Evolutionary conservation across 2,329 filamentous ascomycete genomes (phyloP).

Genomic region (Exophiala alcalophila): DNA sequence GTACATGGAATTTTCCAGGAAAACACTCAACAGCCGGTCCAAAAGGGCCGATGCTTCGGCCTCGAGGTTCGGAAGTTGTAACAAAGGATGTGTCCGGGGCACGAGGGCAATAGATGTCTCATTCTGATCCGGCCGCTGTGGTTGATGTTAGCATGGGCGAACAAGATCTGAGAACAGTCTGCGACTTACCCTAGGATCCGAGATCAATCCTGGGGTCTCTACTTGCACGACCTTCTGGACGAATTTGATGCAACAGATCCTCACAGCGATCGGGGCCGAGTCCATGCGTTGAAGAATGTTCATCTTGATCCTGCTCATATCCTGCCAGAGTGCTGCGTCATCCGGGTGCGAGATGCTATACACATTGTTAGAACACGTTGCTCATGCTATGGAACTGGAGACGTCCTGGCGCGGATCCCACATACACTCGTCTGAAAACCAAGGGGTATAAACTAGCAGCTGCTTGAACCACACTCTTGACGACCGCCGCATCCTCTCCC

Average conservation of each 20-base stretch:
- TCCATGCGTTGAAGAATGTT: constrained; percentile 90
- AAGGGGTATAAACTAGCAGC: constrained; percentile 90
- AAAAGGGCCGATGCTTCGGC: constrained; percentile 88
- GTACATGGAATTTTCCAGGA: constrained; percentile 86
- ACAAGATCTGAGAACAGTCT: constrained; percentile 1
- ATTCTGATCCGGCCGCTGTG: constrained; percentile 69
- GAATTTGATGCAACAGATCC: constrained; percentile 96
- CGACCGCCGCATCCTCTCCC: constrained; percentile 73
- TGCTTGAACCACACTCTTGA: constrained; percentile 83
- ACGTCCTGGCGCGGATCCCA: constrained; percentile 40
- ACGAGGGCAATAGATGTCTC: constrained; percentile 87
- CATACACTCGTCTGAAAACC: constrained; percentile 91
- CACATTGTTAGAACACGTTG: constrained; percentile 14
- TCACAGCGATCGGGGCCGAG: constrained; percentile 67
- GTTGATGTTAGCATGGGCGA: constrained; percentile 16
- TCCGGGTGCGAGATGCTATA: constrained; percentile 79
- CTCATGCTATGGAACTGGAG: background rate
- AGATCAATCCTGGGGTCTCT: constrained; percentile 78
- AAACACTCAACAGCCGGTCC: constrained; percentile 77
- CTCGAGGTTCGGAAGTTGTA: constrained; percentile 78
- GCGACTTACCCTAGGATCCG: constrained; percentile 73
- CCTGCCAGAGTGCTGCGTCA: constrained; percentile 79
- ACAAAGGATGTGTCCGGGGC: constrained; percentile 74
- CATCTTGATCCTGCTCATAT: constrained; percentile 83
- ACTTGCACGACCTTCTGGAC: constrained; percentile 88